Base-by-base conservation (phyloP, 345 rosid genomes). In the Bruguiera gymnorhiza region DNA sequence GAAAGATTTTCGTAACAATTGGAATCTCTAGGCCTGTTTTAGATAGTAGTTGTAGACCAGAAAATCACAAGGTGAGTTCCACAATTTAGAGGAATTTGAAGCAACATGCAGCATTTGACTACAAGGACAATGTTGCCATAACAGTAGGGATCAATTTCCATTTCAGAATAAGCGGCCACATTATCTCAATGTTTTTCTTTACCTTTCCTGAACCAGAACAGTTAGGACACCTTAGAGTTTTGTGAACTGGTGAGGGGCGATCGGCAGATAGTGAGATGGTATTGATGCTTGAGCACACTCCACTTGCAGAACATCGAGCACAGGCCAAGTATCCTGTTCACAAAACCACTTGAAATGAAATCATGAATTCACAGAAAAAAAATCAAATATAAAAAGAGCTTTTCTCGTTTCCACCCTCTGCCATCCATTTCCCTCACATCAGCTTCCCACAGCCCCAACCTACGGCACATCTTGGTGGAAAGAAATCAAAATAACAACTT, bases 151-250 rank as follows among this genome's bases (percentile, higher is more conserved):
- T 4, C 31, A 8, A 30, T 27, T 30, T 6, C 8, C 21, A 19
- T 27, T 69, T 43, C 16, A 55, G 34, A 71, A 58, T 9, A 50
- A 71, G 43, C 19, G 15, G 52, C 19, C 48, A 16, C 18, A 21
- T 6, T 73, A 19, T 30, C 61, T 19, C 4, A 39, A 37, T 31
- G 15, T 48, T 15, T 60, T 56, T 13, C 26, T 18, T 57, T 83
- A 94, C 97, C 95, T 94, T 94, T 79, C 97, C 97, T 36, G 97
- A 82, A 58, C 98, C 97, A 2, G 98, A 94, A 84, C 97, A 94
- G 71, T 86, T 89, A 15, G 67, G 72, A 82, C 98, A 91, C 71
- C 97, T 85, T 73, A 69, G 76, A 8, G 92, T 83, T 15, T 81
- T 83, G 26, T 96, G 90, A 55, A 75, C 86, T 76, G 43, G 85